Conservation (phyloP, 1,284 basidiomycete species). For the Coniophora puteana region DNA sequence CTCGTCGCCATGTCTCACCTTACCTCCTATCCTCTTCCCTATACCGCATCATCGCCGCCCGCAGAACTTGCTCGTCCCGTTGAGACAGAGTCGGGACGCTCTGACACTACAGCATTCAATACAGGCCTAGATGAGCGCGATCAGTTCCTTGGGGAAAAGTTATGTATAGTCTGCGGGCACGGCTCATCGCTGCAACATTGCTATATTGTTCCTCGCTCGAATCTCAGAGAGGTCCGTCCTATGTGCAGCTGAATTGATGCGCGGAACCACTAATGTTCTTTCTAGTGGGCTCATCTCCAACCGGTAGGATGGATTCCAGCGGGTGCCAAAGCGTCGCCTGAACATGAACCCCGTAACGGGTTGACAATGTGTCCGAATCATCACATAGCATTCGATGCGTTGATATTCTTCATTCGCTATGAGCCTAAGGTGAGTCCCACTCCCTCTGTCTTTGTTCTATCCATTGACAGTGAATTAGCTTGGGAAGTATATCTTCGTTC, state of each 20-base stretch:
- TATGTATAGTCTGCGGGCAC: conserved; percentile 1
- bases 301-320: conserved; percentile 16
- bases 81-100: background rate
- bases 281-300: conserved; percentile 16
- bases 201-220: too few species aligned
- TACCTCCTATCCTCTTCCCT: too few species aligned
- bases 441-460: conserved; percentile 7
- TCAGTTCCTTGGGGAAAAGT: background rate
- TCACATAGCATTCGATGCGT: conserved; percentile 15
- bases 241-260: too few species aligned
- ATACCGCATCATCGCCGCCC: too few species aligned
- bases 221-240: too few species aligned
- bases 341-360: conserved; percentile 20
- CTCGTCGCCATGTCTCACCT: too few species aligned
- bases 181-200: conserved; percentile 12
- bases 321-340: conserved; percentile 9
- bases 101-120: conserved; percentile 2
- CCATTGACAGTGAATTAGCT: conserved; percentile 9
- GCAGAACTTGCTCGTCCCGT: too few species aligned
- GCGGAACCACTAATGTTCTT: conserved; percentile 5
- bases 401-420: conserved; percentile 20
- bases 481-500: conserved; percentile 20
- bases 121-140: conserved; percentile 2
- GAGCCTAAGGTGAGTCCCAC: conserved; percentile 14
- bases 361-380: conserved; percentile 18